Percentiles rank a stretch among this genome's conserved stretches.
Conservation (phyloP, 2,329 filamentous ascomycete genomes). For the Moelleriella libera region DNA sequence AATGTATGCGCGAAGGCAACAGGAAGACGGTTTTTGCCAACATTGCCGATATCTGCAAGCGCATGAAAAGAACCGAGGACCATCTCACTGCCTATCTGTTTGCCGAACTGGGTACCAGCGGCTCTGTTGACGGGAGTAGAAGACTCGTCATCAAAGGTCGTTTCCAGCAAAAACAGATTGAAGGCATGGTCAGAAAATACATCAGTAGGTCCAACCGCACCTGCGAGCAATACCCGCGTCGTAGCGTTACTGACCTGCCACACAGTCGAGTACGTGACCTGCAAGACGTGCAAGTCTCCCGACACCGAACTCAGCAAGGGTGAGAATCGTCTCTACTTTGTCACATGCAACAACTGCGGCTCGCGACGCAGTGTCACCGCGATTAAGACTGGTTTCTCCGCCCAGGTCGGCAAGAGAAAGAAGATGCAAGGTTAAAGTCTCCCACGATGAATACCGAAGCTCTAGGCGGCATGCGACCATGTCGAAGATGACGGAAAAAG, state of each 20-base stretch:
- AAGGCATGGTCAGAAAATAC: slow-evolving; percentile 91
- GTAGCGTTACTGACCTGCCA: neutral
- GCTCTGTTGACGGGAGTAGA: slow-evolving; percentile 84
- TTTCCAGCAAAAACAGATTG: slow-evolving; percentile 99
- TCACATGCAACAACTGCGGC: slow-evolving; percentile 79
- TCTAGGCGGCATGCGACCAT: too few species aligned
- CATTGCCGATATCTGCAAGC: slow-evolving; percentile 95
- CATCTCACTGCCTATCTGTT: slow-evolving; percentile 96
- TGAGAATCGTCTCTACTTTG: slow-evolving; percentile 97
- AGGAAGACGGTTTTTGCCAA: slow-evolving; percentile 99
- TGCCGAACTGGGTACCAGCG: slow-evolving; percentile 93
- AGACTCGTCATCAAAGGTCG: slow-evolving; percentile 97
- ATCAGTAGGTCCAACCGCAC: slow-evolving; percentile 51
- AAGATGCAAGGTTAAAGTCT: slow-evolving; percentile 66
- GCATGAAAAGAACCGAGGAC: slow-evolving; percentile 98
- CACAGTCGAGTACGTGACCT: slow-evolving; percentile 91
- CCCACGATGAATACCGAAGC: too few species aligned
- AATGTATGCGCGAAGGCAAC: slow-evolving; percentile 99
- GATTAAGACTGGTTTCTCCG: slow-evolving; percentile 99
- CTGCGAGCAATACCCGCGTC: neutral
- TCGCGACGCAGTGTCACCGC: slow-evolving; percentile 81
- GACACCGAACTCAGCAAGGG: slow-evolving; percentile 97
- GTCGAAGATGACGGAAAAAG: too few species aligned
- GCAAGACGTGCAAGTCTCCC: slow-evolving; percentile 92
- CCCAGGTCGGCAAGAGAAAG: slow-evolving; percentile 96